A percentile compares a stretch with the other conserved stretches of the same genome.
phyloP scores from a whole-genome alignment of 192 early-diverging fungal genomes.

The Neocallimastix lanati region DNA sequence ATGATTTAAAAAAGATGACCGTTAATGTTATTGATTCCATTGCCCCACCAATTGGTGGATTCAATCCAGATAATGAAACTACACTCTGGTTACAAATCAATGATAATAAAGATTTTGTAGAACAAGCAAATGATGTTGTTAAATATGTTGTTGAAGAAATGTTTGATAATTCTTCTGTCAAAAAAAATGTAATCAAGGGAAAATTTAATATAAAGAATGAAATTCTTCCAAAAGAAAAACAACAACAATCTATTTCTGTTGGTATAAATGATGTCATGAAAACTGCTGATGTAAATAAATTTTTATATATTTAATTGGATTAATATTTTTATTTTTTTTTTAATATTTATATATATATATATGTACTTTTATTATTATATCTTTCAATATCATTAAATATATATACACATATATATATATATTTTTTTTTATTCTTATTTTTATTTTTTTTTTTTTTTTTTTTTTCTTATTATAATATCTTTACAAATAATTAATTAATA shows the following conservation, averaged over 20 bases:
- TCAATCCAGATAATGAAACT: not conserved
- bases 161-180: not conserved
- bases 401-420: no score
- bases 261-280: not conserved
- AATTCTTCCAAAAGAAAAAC: not conserved
- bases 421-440: no score
- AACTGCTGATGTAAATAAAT: not conserved
- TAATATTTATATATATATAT: no score
- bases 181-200: not conserved
- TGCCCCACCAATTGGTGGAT: not conserved
- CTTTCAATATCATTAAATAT: no score
- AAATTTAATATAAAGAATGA: not conserved
- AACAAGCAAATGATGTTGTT: not conserved
- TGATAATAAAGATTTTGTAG: not conserved
- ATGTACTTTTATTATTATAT: no score
- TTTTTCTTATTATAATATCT: no score
- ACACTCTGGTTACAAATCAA: not conserved
- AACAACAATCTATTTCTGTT: not conserved
- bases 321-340: no score
- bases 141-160: not conserved
- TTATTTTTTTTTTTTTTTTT: no score
- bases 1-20: not conserved
- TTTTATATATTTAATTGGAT: no score
- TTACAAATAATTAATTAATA: no score
- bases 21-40: not conserved